Evolutionary conservation across 306 rosid genomes (phyloP).

Genomic region (Astragalus membranaceus): DNA sequence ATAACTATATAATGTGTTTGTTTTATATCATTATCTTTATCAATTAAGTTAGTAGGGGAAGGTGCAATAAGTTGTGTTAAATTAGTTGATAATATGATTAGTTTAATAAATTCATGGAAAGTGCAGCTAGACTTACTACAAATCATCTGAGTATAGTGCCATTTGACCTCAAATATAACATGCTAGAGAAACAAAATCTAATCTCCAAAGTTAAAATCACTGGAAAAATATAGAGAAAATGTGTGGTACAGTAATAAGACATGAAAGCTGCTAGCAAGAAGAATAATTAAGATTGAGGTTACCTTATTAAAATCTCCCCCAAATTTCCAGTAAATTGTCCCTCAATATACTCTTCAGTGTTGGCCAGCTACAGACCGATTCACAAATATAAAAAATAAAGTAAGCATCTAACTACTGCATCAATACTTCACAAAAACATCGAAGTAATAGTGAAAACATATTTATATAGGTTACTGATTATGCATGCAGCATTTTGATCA

Average conservation of each 20-base stretch:
- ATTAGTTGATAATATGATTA: background rate
- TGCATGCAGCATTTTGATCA: background rate
- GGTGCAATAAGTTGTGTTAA: no score
- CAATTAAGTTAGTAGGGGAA: background rate
- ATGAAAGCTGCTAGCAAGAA: background rate
- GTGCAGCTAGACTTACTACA: background rate
- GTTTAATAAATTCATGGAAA: background rate
- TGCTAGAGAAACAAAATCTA: background rate
- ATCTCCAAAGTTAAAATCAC: background rate
- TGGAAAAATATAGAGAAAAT: background rate
- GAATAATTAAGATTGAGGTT: background rate
- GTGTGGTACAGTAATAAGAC: background rate
- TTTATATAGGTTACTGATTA: background rate
- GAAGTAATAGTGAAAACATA: background rate
- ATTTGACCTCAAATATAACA: background rate
- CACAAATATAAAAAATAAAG: background rate
- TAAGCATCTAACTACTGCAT: background rate
- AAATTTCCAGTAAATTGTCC: conserved; percentile 34
- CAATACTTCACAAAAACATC: background rate
- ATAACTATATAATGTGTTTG: background rate
- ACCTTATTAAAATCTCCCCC: conserved; percentile 32
- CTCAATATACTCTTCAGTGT: conserved; percentile 37
- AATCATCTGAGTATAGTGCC: background rate
- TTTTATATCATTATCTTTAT: background rate
- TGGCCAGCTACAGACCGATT: conserved; percentile 27